Evolutionary conservation across 495 filamentous ascomycete genomes (phyloP).

Genomic region (Aspergillus conjunctus): DNA sequence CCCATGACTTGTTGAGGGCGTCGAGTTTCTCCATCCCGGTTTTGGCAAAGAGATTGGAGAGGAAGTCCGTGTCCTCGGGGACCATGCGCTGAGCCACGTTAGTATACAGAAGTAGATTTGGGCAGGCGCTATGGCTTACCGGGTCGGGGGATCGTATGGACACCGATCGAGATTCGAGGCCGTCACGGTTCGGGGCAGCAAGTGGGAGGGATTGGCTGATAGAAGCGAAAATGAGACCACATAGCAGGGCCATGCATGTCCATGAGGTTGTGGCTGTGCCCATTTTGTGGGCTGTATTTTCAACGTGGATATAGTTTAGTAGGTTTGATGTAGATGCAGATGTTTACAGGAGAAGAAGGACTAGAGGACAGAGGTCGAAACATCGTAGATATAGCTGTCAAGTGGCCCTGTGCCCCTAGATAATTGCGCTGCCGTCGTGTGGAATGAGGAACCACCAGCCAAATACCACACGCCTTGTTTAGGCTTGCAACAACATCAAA

Average conservation of each 20-base stretch:
- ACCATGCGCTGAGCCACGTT: slow-evolving; percentile 32
- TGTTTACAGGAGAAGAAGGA: background rate
- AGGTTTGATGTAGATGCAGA: background rate
- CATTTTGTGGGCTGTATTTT: background rate
- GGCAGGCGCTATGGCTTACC: slow-evolving; percentile 6
- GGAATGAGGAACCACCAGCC: slow-evolving; percentile 17
- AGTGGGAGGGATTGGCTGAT: slow-evolving; percentile 16
- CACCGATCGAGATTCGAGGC: background rate
- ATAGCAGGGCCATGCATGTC: slow-evolving; percentile 12
- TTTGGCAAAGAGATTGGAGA: slow-evolving; percentile 26
- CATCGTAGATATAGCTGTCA: slow-evolving; percentile 12
- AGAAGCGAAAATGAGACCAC: slow-evolving; percentile 15
- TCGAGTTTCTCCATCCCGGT: slow-evolving; percentile 27
- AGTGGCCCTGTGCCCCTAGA: background rate
- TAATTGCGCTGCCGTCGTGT: slow-evolving; percentile 7
- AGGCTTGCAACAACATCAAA: background rate
- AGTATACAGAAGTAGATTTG: background rate
- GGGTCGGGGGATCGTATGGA: slow-evolving; percentile 12
- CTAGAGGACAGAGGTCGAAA: background rate
- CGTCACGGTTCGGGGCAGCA: background rate
- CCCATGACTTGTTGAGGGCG: slow-evolving; percentile 23
- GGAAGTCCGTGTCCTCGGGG: slow-evolving; percentile 28
- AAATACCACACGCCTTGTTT: slow-evolving; percentile 4
- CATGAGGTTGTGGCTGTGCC: slow-evolving; percentile 8
- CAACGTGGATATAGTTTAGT: background rate